These are phyloP conservation scores for Mortierella sp. DNA, from an alignment of 371 early-diverging fungal genomes.

Conservation along the genomic window DNA sequence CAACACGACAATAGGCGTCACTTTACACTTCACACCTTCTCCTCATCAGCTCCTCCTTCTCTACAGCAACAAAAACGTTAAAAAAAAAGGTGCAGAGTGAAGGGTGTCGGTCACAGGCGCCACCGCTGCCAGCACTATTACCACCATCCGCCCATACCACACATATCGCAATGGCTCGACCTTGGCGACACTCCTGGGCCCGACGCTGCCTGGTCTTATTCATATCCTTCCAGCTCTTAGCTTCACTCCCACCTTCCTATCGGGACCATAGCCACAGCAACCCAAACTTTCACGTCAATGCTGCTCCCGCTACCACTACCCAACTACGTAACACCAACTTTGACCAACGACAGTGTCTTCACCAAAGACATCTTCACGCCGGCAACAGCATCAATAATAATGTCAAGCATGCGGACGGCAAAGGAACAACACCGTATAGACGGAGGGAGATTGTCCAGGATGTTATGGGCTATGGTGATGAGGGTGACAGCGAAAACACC, in stretches of 20 bases:
- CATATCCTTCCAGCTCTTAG: constrained; percentile 19
- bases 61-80: not conserved
- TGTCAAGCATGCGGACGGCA: not conserved
- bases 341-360: not conserved
- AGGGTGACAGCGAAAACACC: not conserved
- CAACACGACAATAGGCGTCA: not conserved
- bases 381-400: not conserved
- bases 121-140: not conserved
- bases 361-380: not conserved
- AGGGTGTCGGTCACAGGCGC: constrained; percentile 6
- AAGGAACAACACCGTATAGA: not conserved
- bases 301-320: not conserved
- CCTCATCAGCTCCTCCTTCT: not conserved
- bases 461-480: not conserved
- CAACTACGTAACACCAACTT: not conserved
- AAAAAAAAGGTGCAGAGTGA: not conserved
- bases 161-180: constrained; percentile 32
- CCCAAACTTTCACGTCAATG: not conserved
- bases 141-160: not conserved
- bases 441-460: constrained; percentile 26
- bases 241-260: not conserved
- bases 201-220: constrained; percentile 27
- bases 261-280: not conserved
- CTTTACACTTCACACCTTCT: not conserved
- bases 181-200: constrained; percentile 25